Base-by-base conservation (phyloP, 1,139 yeast genomes). In the Diutina ranongensis region DNA sequence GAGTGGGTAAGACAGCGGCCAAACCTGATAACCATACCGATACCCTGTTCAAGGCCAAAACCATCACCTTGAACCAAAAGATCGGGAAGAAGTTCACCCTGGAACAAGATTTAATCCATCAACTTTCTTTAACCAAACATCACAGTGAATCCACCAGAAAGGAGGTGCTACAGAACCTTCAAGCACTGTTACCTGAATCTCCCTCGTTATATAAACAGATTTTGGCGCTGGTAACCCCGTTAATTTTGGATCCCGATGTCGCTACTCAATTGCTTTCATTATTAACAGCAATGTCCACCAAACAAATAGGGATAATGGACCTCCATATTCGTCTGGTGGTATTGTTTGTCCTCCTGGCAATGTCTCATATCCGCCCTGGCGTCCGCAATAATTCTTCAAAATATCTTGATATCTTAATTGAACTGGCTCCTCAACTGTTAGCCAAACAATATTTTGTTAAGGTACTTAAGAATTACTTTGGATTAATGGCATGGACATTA, bases 321-420 rank as follows among this genome's bases (percentile, higher is more conserved):
- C 67, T 88, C 20, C 94, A 89, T 61, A 71, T 82, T 45, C 69
- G 80, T 28, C 66, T 81, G 5, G 62, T 89, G 2, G 72, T 84
- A 32, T 67, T 92, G 31, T 89, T 84, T 58, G 71, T 89, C n/a
- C 84, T 84, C 55, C 82, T 94, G 46, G 94, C 96, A 13, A 92
- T 92, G 97, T 85, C 97, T 16, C 97, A 92, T 58, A 83, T 92
- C 42, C 75, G 74, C 35, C 81, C 89, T 0, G 79, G 78, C 8
- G 78, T 88, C 35, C 74, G 94, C 44, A 75, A 76, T 46, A 83
- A 81, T 51, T 77, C 94, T 3, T 76, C 92, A 0, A 72, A 71
- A 48, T 82, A 80, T 52, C 63, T 88, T 33, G 67, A 67, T 33
- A 66, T 80, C 3, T 57, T 86, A 46, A 59, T 86, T 19, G 68